phyloP scores from a whole-genome alignment of 306 rosid species.

The Medicago arabica region DNA sequence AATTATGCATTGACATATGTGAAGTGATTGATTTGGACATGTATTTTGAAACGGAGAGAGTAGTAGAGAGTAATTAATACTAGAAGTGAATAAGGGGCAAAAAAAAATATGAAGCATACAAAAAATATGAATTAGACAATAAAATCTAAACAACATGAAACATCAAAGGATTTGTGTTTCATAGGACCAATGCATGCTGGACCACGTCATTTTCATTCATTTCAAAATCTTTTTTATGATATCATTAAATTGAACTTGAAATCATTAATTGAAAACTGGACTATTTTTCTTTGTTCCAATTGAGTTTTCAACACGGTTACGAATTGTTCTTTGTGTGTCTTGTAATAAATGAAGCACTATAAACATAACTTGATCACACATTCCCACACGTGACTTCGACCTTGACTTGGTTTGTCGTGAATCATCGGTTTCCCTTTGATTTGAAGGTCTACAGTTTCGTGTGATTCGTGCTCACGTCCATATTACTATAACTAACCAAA shows the following conservation, averaged over 20 bases:
- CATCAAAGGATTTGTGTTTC: slow-evolving; percentile 2
- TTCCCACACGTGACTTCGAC: background rate
- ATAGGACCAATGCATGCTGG: background rate
- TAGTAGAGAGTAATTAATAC: background rate
- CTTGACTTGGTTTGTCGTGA: background rate
- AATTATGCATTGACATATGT: too few species aligned
- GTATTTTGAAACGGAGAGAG: too few species aligned
- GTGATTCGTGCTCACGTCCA: background rate
- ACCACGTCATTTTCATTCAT: slow-evolving; percentile 5
- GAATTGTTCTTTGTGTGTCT: slow-evolving; percentile 10
- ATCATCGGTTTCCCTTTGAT: background rate
- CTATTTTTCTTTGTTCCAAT: background rate
- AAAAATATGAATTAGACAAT: background rate
- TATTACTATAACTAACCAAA: background rate
- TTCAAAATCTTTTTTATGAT: background rate
- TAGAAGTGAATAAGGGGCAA: background rate
- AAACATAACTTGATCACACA: background rate
- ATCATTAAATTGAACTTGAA: slow-evolving; percentile 10
- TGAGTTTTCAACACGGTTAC: slow-evolving; percentile 44
- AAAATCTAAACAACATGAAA: slow-evolving; percentile 26
- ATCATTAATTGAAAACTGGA: slow-evolving; percentile 17
- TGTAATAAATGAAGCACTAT: background rate
- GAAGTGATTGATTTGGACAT: too few species aligned
- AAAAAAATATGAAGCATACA: background rate
- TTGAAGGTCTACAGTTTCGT: background rate